These are phyloP conservation scores for Suillus subluteus DNA, from an alignment of 768 basidiomycete species.

Conservation along the genomic window DNA sequence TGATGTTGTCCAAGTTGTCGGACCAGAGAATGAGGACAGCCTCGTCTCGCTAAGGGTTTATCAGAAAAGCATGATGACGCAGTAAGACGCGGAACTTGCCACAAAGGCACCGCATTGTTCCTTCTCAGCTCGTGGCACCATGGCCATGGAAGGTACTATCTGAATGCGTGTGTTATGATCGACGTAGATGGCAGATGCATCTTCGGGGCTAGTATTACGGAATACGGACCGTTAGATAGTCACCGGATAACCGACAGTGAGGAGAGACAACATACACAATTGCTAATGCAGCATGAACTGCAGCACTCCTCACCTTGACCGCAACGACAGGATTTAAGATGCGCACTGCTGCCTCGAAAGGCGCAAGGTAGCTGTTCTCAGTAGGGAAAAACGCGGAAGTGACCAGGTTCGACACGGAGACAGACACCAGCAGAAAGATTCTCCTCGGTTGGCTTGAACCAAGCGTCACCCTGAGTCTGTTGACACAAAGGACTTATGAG, in stretches of 20 bases:
- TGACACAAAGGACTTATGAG: slow-evolving; percentile 14
- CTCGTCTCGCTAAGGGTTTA: slow-evolving; percentile 67
- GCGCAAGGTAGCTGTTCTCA: slow-evolving; percentile 79
- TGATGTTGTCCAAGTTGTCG: slow-evolving; percentile 79
- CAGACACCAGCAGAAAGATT: slow-evolving; percentile 82
- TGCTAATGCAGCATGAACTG: slow-evolving; percentile 76
- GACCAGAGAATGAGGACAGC: slow-evolving; percentile 85
- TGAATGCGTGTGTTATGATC: slow-evolving; percentile 86
- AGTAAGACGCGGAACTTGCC: slow-evolving; percentile 44
- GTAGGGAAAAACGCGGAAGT: slow-evolving; percentile 84
- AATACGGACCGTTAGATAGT: slow-evolving; percentile 13
- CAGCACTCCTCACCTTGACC: slow-evolving; percentile 78
- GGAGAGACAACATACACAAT: slow-evolving; percentile 55
- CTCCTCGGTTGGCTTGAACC: slow-evolving; percentile 87
- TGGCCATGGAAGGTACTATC: slow-evolving; percentile 70
- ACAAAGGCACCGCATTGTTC: slow-evolving; percentile 92
- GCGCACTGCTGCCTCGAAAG: slow-evolving; percentile 81
- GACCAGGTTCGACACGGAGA: slow-evolving; percentile 65
- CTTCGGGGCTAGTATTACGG: slow-evolving; percentile 48
- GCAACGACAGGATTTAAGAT: slow-evolving; percentile 82
- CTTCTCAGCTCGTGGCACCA: slow-evolving; percentile 80
- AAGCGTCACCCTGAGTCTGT: slow-evolving; percentile 81
- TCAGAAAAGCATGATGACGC: slow-evolving; percentile 4
- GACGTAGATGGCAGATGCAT: slow-evolving; percentile 66
- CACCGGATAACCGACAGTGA: neutral